Base-by-base conservation (phyloP, 805 yeast species). In the Monosporozyma aquatica region DNA sequence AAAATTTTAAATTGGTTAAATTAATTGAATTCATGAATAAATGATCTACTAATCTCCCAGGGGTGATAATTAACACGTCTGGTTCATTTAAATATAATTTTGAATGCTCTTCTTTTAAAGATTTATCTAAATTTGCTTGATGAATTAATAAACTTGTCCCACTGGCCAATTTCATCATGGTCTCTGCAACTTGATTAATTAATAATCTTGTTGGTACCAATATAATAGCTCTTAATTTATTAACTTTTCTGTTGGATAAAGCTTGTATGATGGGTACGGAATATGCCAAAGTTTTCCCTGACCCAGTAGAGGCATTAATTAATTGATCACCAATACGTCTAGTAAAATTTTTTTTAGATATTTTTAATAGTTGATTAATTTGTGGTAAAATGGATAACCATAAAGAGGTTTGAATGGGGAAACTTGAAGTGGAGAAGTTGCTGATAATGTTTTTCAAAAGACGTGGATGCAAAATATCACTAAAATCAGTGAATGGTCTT, bases 271-370 rank as follows among this genome's bases (percentile, higher is more conserved):
- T 72, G 1, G 98, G 97, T 2, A 90, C 71, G 40, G 78, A 71
- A 55, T 90, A 90, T 2, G 96, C 94, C 42, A 92, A 67, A 0
- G 98, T 90, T 58, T 90, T 90, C 54, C 98, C 98, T 0, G 95
- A 83, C 34, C 98, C 98, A 0, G 98, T 90, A 9, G 94, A 76
- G 2, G 98, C 95, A 62, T 90, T 89, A 5, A 90, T 95, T 36
- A 90, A 67, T 15, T 87, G 61, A 62, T 92, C 95, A 20, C 90
- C 90, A 43, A 69, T 67, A 33, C 74, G 68, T 42, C 70, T 76
- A 1, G 85, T 81, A 33, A 68, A 62, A 21, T 67, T 46, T 42
- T 53, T 63, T 44, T 59, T 66, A 9, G 60, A 58, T 8, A 52
- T 46, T 8, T 43, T 41, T 18, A 49, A 40, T 3, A 61, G 47